These are phyloP conservation scores for Fusarium graminum DNA, from an alignment of 2,329 filamentous ascomycete genomes.

Conservation along the genomic window DNA sequence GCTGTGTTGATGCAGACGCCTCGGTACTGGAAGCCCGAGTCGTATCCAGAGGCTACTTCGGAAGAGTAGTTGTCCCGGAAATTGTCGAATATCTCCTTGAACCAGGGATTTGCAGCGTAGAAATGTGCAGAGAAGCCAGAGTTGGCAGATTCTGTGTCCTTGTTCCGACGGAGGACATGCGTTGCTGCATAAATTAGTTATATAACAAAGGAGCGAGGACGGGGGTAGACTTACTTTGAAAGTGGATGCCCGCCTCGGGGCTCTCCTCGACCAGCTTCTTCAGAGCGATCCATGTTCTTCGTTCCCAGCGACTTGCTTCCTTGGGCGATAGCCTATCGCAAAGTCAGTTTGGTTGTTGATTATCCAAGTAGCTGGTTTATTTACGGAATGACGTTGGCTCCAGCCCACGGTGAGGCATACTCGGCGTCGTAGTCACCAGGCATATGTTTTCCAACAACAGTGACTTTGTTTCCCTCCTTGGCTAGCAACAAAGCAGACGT, in stretches of 20 bases:
- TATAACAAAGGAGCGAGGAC: too few relatives aligned
- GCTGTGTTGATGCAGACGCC: conserved; percentile 93
- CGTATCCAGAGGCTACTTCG: conserved; percentile 73
- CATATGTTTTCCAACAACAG: conserved; percentile 87
- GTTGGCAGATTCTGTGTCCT: conserved; percentile 67
- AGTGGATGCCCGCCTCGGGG: conserved; percentile 84
- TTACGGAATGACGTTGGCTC: conserved; percentile 82
- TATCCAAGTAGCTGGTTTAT: conserved; percentile 45
- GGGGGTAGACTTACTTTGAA: conserved; percentile 68
- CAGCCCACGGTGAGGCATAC: conserved; percentile 91
- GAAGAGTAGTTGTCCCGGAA: conserved; percentile 71
- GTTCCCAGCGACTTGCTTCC: conserved; percentile 68
- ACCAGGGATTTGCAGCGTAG: conserved; percentile 76
- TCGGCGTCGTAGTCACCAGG: conserved; percentile 92
- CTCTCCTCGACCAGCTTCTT: conserved; percentile 70
- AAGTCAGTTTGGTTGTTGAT: neutral
- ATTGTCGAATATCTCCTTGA: conserved; percentile 76
- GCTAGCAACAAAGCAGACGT: conserved; percentile 64
- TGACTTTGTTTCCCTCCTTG: conserved; percentile 66
- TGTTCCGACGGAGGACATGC: conserved; percentile 67
- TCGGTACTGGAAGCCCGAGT: conserved; percentile 80
- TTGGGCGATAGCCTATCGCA: conserved; percentile 57
- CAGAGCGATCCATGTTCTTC: conserved; percentile 73
- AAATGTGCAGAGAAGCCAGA: conserved; percentile 22
- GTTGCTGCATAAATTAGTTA: conserved; percentile 55